Evolutionary conservation across 805 yeast species (phyloP).

Genomic region (Torulaspora microellipsoides): DNA sequence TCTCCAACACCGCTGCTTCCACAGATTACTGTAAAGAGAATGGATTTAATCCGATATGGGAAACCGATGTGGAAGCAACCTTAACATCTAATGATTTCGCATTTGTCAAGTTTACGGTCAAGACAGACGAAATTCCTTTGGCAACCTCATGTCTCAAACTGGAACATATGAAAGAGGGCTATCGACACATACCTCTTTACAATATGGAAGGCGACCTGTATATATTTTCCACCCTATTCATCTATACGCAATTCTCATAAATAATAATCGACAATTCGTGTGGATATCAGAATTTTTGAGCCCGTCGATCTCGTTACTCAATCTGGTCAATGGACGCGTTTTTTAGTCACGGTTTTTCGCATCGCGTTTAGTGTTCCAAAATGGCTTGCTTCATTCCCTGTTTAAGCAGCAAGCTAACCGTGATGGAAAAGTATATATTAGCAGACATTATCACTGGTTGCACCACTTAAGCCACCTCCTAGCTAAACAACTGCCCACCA

Average conservation of each 20-base stretch:
- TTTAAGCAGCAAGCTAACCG: too few relatives aligned
- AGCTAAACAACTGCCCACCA: not conserved
- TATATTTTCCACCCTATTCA: constrained; percentile 52
- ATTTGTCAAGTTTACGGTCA: constrained; percentile 52
- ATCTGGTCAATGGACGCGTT: not conserved
- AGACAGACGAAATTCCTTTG: constrained; percentile 40
- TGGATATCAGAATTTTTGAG: too few relatives aligned
- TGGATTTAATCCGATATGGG: constrained; percentile 90
- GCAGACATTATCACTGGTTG: too few relatives aligned
- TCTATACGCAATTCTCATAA: constrained; percentile 22
- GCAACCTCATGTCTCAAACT: constrained; percentile 64
- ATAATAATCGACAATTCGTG: too few relatives aligned
- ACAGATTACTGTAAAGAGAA: constrained; percentile 48
- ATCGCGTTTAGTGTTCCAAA: too few relatives aligned
- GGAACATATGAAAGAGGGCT: constrained; percentile 67
- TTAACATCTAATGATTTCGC: constrained; percentile 42
- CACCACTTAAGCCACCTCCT: not conserved
- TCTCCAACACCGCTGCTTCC: constrained; percentile 13
- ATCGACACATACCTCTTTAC: constrained; percentile 71
- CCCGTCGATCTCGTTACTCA: too few relatives aligned
- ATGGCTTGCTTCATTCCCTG: too few relatives aligned
- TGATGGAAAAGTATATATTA: too few relatives aligned
- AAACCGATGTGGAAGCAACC: constrained; percentile 44
- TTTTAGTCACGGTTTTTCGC: too few relatives aligned
- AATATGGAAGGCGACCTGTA: constrained; percentile 79